Conservation (phyloP, 2,329 filamentous ascomycete species). For the Calonectria ilicicola region DNA sequence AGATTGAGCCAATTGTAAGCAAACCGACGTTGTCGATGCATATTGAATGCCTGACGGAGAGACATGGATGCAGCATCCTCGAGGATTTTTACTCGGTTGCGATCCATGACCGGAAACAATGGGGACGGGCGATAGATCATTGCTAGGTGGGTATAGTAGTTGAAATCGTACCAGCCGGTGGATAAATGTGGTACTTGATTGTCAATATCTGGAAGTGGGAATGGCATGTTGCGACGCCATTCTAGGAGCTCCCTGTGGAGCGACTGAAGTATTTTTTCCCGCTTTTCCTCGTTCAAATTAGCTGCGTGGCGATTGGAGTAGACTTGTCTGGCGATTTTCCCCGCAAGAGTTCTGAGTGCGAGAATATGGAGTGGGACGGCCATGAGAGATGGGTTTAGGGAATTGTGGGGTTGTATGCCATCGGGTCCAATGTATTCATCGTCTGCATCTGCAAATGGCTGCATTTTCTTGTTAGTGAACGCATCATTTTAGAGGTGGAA, state of each 20-base stretch:
- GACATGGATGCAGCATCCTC: constrained; percentile 55
- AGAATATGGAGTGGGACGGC: constrained; percentile 57
- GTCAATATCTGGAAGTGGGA: constrained; percentile 53
- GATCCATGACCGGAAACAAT: constrained; percentile 51
- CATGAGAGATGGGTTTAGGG: constrained; percentile 50
- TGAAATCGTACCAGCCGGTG: constrained; percentile 60
- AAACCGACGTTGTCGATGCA: constrained; percentile 53
- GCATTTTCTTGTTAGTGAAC: neutral
- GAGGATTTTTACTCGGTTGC: constrained; percentile 50
- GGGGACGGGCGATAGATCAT: constrained; percentile 60
- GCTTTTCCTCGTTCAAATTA: constrained; percentile 34
- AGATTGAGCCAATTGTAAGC: constrained; percentile 58
- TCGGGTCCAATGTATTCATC: constrained; percentile 48
- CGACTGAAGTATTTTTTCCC: constrained; percentile 47
- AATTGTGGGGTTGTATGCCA: constrained; percentile 29
- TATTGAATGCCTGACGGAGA: constrained; percentile 54
- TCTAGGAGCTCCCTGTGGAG: constrained; percentile 56
- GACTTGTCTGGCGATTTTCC: constrained; percentile 53
- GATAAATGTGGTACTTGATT: constrained; percentile 56
- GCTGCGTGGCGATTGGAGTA: constrained; percentile 46
- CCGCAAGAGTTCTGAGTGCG: constrained; percentile 53
- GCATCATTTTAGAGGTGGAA: neutral
- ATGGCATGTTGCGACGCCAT: constrained; percentile 59
- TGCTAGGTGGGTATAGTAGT: constrained; percentile 59
- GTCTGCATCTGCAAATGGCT: constrained; percentile 52